Percentiles rank a stretch among this genome's conserved stretches.
These are phyloP conservation scores for Chaetomiaceae sp. DNA, from an alignment of 2,329 filamentous ascomycete genomes.

Conservation along the genomic window DNA sequence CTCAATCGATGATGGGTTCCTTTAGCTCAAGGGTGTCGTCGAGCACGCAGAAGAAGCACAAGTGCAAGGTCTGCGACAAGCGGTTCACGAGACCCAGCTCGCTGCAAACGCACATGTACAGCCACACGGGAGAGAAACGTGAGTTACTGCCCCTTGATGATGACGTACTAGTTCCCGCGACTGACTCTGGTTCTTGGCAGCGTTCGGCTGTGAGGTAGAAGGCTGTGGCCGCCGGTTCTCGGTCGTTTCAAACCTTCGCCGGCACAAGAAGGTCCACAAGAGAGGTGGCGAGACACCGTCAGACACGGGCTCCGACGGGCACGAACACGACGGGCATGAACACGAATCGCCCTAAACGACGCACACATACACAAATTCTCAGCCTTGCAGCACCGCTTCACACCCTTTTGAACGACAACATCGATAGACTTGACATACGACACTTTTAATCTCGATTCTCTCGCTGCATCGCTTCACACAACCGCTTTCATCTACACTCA, in stretches of 20 bases:
- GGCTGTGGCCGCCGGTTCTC: constrained; percentile 95
- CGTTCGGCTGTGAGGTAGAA: constrained; percentile 90
- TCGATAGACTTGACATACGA: constrained; percentile 25
- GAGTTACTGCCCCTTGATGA: constrained; percentile 40
- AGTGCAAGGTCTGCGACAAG: constrained; percentile 98
- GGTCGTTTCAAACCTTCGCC: constrained; percentile 89
- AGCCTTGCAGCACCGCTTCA: constrained; percentile 6
- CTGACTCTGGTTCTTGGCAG: constrained; percentile 42
- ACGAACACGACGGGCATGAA: no score
- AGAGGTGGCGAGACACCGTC: constrained; percentile 43
- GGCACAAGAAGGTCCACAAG: constrained; percentile 96
- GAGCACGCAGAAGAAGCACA: constrained; percentile 98
- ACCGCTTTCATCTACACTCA: neutral
- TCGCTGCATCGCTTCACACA: constrained; percentile 20
- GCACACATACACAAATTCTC: neutral
- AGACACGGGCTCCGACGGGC: constrained; percentile 60
- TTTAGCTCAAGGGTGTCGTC: constrained; percentile 96
- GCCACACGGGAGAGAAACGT: constrained; percentile 98
- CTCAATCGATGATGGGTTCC: constrained; percentile 97
- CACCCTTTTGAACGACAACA: constrained; percentile 10
- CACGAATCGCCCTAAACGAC: constrained; percentile 52
- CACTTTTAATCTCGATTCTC: constrained; percentile 26
- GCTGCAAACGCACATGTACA: constrained; percentile 96
- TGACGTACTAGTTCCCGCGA: neutral
- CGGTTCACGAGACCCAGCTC: constrained; percentile 93